phyloP scores from a whole-genome alignment of 352 stramenopile genomes.

The Elongisporangium anandrum region DNA sequence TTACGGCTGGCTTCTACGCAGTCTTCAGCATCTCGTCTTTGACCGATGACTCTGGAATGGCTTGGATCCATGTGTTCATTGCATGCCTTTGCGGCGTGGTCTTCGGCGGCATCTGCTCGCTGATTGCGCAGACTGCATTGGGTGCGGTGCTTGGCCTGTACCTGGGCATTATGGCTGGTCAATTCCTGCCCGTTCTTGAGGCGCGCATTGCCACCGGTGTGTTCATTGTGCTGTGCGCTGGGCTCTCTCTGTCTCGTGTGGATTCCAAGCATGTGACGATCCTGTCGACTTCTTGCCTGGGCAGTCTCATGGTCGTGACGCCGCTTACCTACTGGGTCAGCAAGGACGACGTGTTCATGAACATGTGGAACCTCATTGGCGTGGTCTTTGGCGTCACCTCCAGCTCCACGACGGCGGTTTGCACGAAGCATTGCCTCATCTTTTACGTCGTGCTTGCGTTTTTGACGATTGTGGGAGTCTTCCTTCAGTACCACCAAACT shows the following conservation, averaged over 20 bases:
- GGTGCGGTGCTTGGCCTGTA: slow-evolving; percentile 69
- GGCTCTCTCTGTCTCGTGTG: slow-evolving; percentile 36
- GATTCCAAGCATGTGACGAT: slow-evolving; percentile 62
- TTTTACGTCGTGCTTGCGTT: slow-evolving; percentile 54
- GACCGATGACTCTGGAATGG: slow-evolving; percentile 21
- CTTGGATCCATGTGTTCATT: slow-evolving; percentile 64
- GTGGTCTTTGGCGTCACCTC: slow-evolving; percentile 57
- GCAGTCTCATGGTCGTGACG: slow-evolving; percentile 55
- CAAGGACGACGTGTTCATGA: slow-evolving; percentile 50
- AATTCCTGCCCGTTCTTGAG: slow-evolving; percentile 65
- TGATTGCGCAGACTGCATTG: slow-evolving; percentile 54
- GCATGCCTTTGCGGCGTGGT: slow-evolving; percentile 67
- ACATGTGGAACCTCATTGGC: slow-evolving; percentile 62
- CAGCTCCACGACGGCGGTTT: slow-evolving; percentile 41
- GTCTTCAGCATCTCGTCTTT: slow-evolving; percentile 44
- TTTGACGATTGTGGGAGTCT: slow-evolving; percentile 29
- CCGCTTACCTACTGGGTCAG: slow-evolving; percentile 74
- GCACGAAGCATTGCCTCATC: slow-evolving; percentile 48
- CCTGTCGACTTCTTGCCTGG: slow-evolving; percentile 59
- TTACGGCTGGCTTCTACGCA: slow-evolving; percentile 69
- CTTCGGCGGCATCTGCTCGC: slow-evolving; percentile 58
- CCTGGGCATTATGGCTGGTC: slow-evolving; percentile 43
- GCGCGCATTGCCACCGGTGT: slow-evolving; percentile 50
- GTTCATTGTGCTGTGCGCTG: slow-evolving; percentile 22
- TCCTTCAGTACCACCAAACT: slow-evolving; percentile 51